These are phyloP conservation scores for Wickerhamomyces bovis DNA, from an alignment of 805 yeast genomes.

Conservation along the genomic window DNA sequence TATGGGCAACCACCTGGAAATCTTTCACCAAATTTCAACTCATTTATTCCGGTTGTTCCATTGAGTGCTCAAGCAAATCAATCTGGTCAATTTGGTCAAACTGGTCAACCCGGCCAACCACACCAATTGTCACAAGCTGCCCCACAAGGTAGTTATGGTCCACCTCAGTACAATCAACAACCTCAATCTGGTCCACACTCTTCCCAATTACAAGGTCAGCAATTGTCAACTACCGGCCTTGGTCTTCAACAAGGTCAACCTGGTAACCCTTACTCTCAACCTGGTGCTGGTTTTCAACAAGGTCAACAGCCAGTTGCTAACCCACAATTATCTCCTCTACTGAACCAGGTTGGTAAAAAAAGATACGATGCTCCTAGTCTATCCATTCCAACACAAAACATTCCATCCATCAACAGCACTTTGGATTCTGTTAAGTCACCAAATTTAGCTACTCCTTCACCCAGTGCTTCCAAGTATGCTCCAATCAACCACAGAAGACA, in stretches of 20 bases:
- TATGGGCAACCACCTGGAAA: neutral
- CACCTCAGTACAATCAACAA: neutral
- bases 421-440: conserved; percentile 10
- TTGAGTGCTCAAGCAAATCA: neutral
- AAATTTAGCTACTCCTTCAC: conserved; percentile 8
- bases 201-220: neutral
- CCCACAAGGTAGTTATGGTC: neutral
- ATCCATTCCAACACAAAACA: neutral
- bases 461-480: conserved; percentile 32
- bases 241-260: neutral
- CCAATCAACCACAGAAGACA: conserved; percentile 29
- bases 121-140: neutral
- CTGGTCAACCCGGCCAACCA: neutral
- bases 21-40: neutral
- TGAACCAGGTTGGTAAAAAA: conserved; percentile 3
- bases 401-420: neutral
- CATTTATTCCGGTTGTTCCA: neutral
- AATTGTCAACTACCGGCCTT: neutral
- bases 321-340: conserved; percentile 9
- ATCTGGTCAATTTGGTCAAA: neutral
- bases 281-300: neutral
- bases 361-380: neutral
- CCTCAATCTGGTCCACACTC: neutral
- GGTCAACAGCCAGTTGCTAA: neutral
- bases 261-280: conserved; percentile 1